Conservation (phyloP, 352 stramenopile genomes). For the Pythium dissotocum region DNA sequence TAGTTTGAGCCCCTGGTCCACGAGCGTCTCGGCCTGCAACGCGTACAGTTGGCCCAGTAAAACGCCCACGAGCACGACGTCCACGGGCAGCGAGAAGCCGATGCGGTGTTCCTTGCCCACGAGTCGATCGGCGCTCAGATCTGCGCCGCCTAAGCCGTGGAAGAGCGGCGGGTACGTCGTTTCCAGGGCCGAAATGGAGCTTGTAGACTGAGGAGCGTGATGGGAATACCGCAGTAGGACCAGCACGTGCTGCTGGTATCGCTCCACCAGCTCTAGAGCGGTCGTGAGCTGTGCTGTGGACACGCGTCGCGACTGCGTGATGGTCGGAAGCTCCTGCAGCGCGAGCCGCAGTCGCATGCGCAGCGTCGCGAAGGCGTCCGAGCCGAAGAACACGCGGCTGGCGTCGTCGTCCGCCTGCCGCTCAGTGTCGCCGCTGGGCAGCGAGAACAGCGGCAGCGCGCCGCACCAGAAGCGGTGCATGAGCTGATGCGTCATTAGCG, state of each 20-base stretch:
- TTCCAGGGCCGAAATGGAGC: neutral
- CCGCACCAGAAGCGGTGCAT: conserved; percentile 45
- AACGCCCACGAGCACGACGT: conserved; percentile 36
- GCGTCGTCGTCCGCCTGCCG: conserved; percentile 29
- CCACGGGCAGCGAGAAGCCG: conserved; percentile 22
- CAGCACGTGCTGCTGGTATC: conserved; percentile 45
- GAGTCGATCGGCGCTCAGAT: conserved; percentile 37
- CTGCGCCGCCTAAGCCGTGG: conserved; percentile 39
- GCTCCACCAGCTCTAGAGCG: conserved; percentile 30
- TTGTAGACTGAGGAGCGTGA: neutral
- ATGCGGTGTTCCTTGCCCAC: conserved; percentile 31
- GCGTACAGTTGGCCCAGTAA: conserved; percentile 41
- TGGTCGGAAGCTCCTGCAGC: conserved; percentile 44
- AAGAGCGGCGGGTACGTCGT: conserved; percentile 45
- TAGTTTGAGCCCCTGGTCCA: conserved; percentile 15
- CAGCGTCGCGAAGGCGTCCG: conserved; percentile 19
- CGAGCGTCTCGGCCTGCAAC: conserved; percentile 26
- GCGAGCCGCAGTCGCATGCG: conserved; percentile 36
- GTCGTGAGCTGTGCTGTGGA: conserved; percentile 21
- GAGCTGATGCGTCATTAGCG: neutral
- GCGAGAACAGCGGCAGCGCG: conserved; percentile 42
- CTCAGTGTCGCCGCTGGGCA: conserved; percentile 26
- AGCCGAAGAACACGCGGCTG: conserved; percentile 22
- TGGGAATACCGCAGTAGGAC: conserved; percentile 39
- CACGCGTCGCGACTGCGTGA: conserved; percentile 28